Evolutionary conservation across 1,284 basidiomycete genomes (phyloP).

Genomic region (Irpex lacteus): DNA sequence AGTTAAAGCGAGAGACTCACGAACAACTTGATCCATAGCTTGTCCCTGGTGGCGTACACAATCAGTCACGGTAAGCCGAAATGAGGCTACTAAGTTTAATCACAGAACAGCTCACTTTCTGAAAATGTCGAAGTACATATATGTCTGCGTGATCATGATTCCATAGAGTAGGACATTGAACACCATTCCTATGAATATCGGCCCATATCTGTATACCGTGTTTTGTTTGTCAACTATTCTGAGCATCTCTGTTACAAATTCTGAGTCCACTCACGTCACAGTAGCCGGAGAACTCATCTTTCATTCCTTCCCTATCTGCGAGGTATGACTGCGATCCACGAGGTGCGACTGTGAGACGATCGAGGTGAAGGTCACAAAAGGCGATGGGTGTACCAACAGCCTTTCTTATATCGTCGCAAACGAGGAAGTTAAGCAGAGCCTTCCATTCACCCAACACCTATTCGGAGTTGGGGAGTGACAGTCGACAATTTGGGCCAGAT

Average conservation of each 20-base stretch:
- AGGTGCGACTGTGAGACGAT: no score
- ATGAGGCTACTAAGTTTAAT: not conserved
- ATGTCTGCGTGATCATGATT: constrained; percentile 6
- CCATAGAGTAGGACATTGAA: constrained; percentile 8
- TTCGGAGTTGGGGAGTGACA: no score
- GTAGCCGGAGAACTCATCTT: not conserved
- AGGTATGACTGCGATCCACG: no score
- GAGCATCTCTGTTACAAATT: not conserved
- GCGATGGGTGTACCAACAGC: no score
- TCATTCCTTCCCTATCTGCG: no score
- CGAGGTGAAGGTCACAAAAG: no score
- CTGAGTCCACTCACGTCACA: not conserved
- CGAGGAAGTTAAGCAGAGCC: no score
- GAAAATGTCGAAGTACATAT: constrained; percentile 4
- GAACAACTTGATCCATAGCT: constrained; percentile 11
- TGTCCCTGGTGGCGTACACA: constrained; percentile 4
- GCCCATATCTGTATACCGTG: constrained; percentile 6
- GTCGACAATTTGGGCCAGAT: no score
- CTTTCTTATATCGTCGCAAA: no score
- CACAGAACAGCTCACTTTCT: not conserved
- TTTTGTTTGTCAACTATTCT: not conserved
- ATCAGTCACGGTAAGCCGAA: no score
- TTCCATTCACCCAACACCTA: no score
- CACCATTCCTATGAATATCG: constrained; percentile 7
- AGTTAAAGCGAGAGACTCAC: not conserved